Evolutionary conservation across 345 rosid species (phyloP).

Genomic region (Reutealis trisperma): DNA sequence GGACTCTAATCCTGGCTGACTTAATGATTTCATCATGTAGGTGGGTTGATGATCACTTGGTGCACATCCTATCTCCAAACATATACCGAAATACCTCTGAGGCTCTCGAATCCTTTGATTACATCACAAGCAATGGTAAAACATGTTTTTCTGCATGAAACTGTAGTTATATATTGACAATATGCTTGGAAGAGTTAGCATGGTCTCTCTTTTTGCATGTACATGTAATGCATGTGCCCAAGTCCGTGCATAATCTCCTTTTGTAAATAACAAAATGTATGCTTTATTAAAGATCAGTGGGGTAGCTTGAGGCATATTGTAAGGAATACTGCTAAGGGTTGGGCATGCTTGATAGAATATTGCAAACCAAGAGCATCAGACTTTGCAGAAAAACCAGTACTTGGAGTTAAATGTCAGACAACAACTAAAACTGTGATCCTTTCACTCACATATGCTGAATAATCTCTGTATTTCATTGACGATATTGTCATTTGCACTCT

Average conservation of each 20-base stretch:
- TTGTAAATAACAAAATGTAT: not conserved
- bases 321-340: not conserved
- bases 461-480: not conserved
- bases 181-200: too few relatives aligned
- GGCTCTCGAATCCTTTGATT: slow-evolving; percentile 91
- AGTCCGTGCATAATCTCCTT: not conserved
- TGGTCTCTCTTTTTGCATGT: not conserved
- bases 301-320: not conserved
- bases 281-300: not conserved
- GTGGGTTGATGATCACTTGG: slow-evolving; percentile 77
- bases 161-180: too few relatives aligned
- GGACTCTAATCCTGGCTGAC: not conserved
- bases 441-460: not conserved
- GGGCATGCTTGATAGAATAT: not conserved
- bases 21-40: not conserved
- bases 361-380: not conserved
- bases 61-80: slow-evolving; percentile 87
- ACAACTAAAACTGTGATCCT: not conserved
- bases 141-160: not conserved
- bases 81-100: slow-evolving; percentile 79
- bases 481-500: not conserved
- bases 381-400: not conserved
- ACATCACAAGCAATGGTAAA: slow-evolving; percentile 83
- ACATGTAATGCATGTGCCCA: not conserved
- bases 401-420: not conserved